Percentiles rank a stretch among this genome's conserved stretches.
phyloP scores from a whole-genome alignment of 768 basidiomycete species.

The Macrolepiota fuliginosa region DNA sequence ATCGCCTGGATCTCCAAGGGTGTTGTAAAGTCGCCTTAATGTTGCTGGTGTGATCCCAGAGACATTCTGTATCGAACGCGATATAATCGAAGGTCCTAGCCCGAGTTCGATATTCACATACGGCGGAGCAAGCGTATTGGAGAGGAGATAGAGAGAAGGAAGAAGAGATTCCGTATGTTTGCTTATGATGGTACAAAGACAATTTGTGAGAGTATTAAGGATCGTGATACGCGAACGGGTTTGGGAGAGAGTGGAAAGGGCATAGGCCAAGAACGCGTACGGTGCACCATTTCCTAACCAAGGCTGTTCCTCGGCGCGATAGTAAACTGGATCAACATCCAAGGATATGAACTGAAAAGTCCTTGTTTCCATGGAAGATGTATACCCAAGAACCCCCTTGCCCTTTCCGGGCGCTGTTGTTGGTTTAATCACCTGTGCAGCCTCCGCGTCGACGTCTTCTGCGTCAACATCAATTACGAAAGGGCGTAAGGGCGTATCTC shows the following conservation, averaged over 20 bases:
- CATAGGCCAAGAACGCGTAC: constrained; percentile 69
- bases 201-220: constrained; percentile 68
- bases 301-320: constrained; percentile 38
- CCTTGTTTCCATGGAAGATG: background rate
- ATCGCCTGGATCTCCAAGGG: constrained; percentile 82
- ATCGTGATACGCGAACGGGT: constrained; percentile 77
- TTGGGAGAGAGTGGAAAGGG: constrained; percentile 55
- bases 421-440: background rate
- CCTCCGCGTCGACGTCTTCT: background rate
- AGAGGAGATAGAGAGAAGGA: constrained; percentile 77
- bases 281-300: constrained; percentile 49
- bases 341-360: constrained; percentile 29
- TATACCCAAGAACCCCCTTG: background rate
- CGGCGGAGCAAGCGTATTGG: constrained; percentile 75
- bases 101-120: constrained; percentile 73
- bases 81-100: constrained; percentile 64
- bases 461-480: constrained; percentile 8
- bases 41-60: constrained; percentile 61
- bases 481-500: background rate
- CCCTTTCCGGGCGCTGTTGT: background rate
- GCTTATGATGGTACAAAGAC: constrained; percentile 63
- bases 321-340: constrained; percentile 48
- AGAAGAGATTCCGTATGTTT: constrained; percentile 69
- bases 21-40: constrained; percentile 64
- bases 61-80: constrained; percentile 67